Percentiles rank a stretch among this genome's conserved stretches.
phyloP scores from a whole-genome alignment of 2,329 filamentous ascomycete species.

The Metarhizium sp. region DNA sequence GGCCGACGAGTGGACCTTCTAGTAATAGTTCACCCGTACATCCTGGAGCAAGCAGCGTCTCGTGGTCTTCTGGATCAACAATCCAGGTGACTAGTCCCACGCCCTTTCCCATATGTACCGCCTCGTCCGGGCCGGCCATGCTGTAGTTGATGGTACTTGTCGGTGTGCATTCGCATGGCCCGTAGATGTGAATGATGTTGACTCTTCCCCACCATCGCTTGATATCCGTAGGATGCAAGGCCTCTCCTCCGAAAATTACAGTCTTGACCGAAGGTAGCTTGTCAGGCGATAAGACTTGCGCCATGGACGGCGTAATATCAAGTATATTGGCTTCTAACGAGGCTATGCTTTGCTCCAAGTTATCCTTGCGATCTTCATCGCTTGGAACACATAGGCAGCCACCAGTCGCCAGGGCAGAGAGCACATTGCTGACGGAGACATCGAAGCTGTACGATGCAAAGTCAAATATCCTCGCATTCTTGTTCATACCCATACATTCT shows the following conservation, averaged over 20 bases:
- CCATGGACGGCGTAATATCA: conserved; percentile 3
- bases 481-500: neutral
- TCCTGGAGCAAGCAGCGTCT: conserved; percentile 10
- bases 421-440: conserved; percentile 1
- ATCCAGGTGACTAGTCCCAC: conserved; percentile 14
- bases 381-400: conserved; percentile 7
- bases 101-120: neutral
- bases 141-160: neutral
- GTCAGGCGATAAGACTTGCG: neutral
- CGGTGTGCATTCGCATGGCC: conserved; percentile 2
- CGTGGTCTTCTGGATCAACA: conserved; percentile 12
- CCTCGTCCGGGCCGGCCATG: neutral
- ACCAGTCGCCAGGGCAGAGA: conserved; percentile 4
- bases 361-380: neutral
- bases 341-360: conserved; percentile 1
- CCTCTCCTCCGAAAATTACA: conserved; percentile 3
- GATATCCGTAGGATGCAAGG: neutral
- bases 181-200: conserved; percentile 3
- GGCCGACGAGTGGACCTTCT: conserved; percentile 36
- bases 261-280: neutral
- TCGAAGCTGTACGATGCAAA: conserved; percentile 9
- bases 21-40: conserved; percentile 24
- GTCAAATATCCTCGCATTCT: conserved; percentile 5
- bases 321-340: neutral
- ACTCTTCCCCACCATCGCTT: neutral